phyloP scores from a whole-genome alignment of 2,329 filamentous ascomycete species.

The Ilyonectria destructans region DNA sequence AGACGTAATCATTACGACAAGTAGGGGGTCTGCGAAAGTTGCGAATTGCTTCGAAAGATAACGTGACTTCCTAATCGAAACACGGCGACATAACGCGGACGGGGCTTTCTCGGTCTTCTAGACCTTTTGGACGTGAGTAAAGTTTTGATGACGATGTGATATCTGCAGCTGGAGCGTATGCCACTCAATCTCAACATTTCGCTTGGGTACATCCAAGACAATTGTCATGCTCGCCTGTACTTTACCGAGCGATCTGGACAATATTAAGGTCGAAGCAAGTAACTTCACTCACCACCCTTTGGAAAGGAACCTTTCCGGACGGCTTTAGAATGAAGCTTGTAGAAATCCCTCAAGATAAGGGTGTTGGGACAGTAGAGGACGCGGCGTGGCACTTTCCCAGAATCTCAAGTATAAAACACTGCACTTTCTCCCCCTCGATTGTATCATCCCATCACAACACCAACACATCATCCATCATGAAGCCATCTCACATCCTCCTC shows the following conservation, averaged over 20 bases:
- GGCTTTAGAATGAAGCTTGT: background rate
- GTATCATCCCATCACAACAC: background rate
- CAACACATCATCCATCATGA: background rate
- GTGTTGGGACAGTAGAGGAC: background rate
- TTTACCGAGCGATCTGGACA: too few relatives aligned
- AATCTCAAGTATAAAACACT: background rate
- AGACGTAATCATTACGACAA: background rate
- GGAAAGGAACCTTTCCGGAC: background rate
- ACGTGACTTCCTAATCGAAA: background rate
- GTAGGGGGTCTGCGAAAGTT: background rate
- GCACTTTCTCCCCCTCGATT: background rate
- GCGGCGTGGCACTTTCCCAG: background rate
- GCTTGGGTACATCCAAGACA: too few relatives aligned
- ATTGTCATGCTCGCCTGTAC: too few relatives aligned
- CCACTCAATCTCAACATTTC: too few relatives aligned
- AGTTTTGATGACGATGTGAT: background rate
- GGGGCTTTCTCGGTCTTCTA: background rate
- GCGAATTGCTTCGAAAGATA: background rate
- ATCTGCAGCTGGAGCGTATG: background rate
- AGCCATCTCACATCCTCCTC: background rate
- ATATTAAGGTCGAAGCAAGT: background rate
- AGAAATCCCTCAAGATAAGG: too few relatives aligned
- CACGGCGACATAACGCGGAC: background rate
- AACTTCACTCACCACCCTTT: too few relatives aligned
- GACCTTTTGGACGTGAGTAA: background rate